These are phyloP conservation scores for Aaosphaeria arxii DNA, from an alignment of 2,329 filamentous ascomycete genomes.

Conservation along the genomic window DNA sequence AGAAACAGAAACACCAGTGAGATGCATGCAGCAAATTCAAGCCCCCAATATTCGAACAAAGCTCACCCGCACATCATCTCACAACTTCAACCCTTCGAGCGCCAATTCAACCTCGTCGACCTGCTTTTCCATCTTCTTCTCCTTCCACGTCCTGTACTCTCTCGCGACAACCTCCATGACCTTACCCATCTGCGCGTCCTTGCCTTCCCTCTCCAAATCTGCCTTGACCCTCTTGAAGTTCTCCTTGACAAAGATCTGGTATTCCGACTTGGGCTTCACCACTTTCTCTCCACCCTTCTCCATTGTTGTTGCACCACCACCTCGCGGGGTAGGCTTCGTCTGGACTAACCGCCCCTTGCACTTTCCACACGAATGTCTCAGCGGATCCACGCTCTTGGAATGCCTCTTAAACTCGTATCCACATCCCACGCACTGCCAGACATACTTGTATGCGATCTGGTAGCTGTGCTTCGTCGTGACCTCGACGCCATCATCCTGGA, in stretches of 20 bases:
- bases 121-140: slow-evolving; percentile 4
- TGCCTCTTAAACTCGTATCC: slow-evolving; percentile 75
- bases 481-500: slow-evolving; percentile 61
- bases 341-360: slow-evolving; percentile 71
- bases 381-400: slow-evolving; percentile 76
- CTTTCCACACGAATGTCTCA: slow-evolving; percentile 69
- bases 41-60: not conserved
- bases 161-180: slow-evolving; percentile 67
- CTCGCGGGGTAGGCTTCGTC: slow-evolving; percentile 72
- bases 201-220: slow-evolving; percentile 49
- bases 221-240: slow-evolving; percentile 57
- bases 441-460: slow-evolving; percentile 86
- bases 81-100: slow-evolving; percentile 21
- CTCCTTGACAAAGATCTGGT: slow-evolving; percentile 62
- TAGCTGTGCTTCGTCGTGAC: slow-evolving; percentile 92
- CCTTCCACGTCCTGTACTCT: slow-evolving; percentile 56
- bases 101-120: slow-evolving; percentile 11
- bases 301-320: slow-evolving; percentile 4
- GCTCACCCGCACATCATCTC: slow-evolving; percentile 1
- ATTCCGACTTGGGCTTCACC: slow-evolving; percentile 43
- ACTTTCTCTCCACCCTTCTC: slow-evolving; percentile 10
- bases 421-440: slow-evolving; percentile 76
- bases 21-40: too few species aligned
- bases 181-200: slow-evolving; percentile 52
- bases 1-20: too few species aligned